phyloP scores from a whole-genome alignment of 2,329 filamentous ascomycete species.

The Penicillium freii region DNA sequence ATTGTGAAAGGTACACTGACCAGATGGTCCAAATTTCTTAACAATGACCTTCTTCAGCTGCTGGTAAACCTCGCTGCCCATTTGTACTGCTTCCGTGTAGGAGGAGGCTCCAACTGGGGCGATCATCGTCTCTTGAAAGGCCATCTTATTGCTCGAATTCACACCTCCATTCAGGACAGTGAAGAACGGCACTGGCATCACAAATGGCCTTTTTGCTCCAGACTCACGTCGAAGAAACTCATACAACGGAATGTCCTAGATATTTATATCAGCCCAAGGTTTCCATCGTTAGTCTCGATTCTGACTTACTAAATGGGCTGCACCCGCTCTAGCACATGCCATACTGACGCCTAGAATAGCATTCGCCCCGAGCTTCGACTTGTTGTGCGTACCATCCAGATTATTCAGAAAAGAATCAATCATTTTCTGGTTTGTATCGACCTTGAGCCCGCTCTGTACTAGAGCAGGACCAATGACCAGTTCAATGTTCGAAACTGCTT shows the following conservation, averaged over 20 bases:
- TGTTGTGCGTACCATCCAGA: not conserved
- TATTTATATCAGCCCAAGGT: not conserved
- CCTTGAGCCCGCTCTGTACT: not conserved
- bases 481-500: not conserved
- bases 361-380: not conserved
- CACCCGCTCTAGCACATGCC: not conserved
- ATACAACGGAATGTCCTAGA: not conserved
- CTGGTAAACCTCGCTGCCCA: slow-evolving; percentile 37
- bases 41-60: slow-evolving; percentile 30
- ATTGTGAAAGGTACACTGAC: slow-evolving; percentile 10
- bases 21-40: slow-evolving; percentile 30
- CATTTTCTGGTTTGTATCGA: not conserved
- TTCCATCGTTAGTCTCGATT: not conserved
- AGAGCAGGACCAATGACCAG: not conserved
- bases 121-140: slow-evolving; percentile 48
- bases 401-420: not conserved
- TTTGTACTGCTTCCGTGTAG: slow-evolving; percentile 22
- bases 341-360: not conserved
- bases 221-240: not conserved
- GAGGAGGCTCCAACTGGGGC: slow-evolving; percentile 12
- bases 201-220: slow-evolving; percentile 8
- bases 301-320: not conserved
- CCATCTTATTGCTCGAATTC: slow-evolving; percentile 44
- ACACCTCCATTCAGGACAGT: slow-evolving; percentile 57
- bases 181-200: slow-evolving; percentile 58